A percentile compares a stretch with the other conserved stretches of the same genome.
Conservation (phyloP, 192 early-diverging fungal species). For the Coemansia sp. region DNA sequence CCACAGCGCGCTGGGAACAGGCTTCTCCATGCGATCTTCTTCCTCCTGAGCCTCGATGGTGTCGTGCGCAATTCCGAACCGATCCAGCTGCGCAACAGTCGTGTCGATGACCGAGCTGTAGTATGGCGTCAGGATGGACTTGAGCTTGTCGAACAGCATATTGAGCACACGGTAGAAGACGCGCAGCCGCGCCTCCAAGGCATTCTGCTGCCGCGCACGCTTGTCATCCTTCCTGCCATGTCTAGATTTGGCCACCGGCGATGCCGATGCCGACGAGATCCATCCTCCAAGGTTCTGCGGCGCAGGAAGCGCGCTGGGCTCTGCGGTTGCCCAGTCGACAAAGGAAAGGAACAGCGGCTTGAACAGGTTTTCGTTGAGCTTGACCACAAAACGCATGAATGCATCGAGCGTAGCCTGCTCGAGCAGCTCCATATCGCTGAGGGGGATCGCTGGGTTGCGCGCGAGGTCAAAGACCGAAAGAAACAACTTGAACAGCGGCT, state of each 20-base stretch:
- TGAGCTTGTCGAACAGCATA: slow-evolving; percentile 41
- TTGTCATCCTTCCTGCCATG: slow-evolving; percentile 15
- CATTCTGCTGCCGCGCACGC: slow-evolving; percentile 37
- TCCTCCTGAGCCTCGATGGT: slow-evolving; percentile 52
- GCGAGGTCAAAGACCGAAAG: slow-evolving; percentile 65
- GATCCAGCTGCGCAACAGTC: slow-evolving; percentile 60
- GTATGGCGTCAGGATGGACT: slow-evolving; percentile 79
- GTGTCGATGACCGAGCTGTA: slow-evolving; percentile 74
- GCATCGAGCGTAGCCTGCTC: slow-evolving; percentile 74
- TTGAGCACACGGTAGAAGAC: slow-evolving; percentile 50
- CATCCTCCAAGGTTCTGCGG: background rate
- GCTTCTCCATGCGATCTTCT: slow-evolving; percentile 32
- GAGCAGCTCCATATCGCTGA: slow-evolving; percentile 52
- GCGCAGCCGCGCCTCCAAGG: slow-evolving; percentile 31
- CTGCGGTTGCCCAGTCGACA: slow-evolving; percentile 55
- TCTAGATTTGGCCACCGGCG: slow-evolving; percentile 46
- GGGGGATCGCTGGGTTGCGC: slow-evolving; percentile 42
- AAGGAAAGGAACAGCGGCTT: slow-evolving; percentile 89
- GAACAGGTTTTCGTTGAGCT: slow-evolving; percentile 94
- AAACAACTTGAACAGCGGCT: slow-evolving; percentile 87
- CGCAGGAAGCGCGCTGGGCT: slow-evolving; percentile 7
- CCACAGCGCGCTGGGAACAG: slow-evolving; percentile 69
- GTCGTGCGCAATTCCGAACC: slow-evolving; percentile 43
- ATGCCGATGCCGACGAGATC: slow-evolving; percentile 8
- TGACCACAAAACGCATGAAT: slow-evolving; percentile 83